Base-by-base conservation (phyloP, 2,329 filamentous ascomycete genomes). In the Ophiobolus disseminans region DNA sequence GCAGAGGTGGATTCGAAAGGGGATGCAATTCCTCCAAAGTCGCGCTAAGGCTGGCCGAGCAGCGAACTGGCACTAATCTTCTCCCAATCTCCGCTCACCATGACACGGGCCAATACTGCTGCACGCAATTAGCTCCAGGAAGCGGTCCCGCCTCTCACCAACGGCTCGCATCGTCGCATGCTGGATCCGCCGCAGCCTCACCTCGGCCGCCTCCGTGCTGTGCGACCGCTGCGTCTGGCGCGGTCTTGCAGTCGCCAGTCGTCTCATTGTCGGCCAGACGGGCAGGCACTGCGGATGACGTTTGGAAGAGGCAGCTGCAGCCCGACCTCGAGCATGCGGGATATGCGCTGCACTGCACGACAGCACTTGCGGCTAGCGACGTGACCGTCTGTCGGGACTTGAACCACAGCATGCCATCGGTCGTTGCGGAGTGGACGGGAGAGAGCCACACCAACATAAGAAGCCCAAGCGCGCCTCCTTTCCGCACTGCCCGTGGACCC, bases 1-100 rank as follows among this genome's bases (percentile, higher is more conserved):
- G 65, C 50, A 28, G 41, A 16, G 43, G 49, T 54, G 52, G 43
- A 39, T 55, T 62, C 58, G 60, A 70, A 68, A 67, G 65, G 66
- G 66, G 54, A 64, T 47, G 42, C 49, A 58, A 58, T 53, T 53
- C 45, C 49, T 62, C 55, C 57, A 61, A 62, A 62, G 60, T 57
- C 49, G 56, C 66, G 66, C 66, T 64, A 64, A 47, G 53, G 49
- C 63, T 58, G 58, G 58, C 60, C 64, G 63, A 67, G 56, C 56
- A 53, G 58, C 58, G 55, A 60, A 58, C 58, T 53, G 55, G 55
- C 52, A 48, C 50, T 58, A 58, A 58, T 57, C 56, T 57, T 50
- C 30, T 34, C 30, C 30, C 42, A 53, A 60, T 60, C 56, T 62
- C 61, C 57, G 57, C 43, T 36, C 31, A 10, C 55, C 48, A 61